Evolutionary conservation across 257 asterid species (phyloP).

Genomic region (Datura wrightii): DNA sequence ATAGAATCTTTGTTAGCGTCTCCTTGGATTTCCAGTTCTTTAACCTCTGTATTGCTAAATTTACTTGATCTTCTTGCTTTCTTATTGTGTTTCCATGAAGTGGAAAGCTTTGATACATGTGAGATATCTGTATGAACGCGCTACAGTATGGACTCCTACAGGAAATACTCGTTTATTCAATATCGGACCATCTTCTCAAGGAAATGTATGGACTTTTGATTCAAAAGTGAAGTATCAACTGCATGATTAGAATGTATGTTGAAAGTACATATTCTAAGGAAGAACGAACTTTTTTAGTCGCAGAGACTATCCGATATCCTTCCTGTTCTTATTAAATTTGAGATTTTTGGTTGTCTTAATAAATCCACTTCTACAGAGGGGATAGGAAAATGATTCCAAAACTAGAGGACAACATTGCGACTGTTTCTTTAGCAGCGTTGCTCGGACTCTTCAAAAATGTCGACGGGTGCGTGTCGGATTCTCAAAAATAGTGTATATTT

Average conservation of each 20-base stretch:
- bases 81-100: neutral
- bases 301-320: neutral
- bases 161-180: too few species aligned
- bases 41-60: neutral
- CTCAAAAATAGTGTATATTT: too few species aligned
- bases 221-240: slow-evolving; percentile 30
- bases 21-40: neutral
- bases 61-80: neutral
- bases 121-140: neutral
- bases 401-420: neutral
- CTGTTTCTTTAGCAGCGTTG: neutral
- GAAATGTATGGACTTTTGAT: neutral
- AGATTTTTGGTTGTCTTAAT: neutral
- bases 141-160: neutral
- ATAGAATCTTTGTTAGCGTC: neutral
- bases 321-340: neutral
- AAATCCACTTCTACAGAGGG: neutral
- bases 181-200: neutral
- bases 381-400: neutral
- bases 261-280: slow-evolving; percentile 46
- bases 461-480: too few species aligned
- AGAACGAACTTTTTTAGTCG: slow-evolving; percentile 39
- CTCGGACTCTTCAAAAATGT: too few species aligned
- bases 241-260: slow-evolving; percentile 42
- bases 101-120: neutral